phyloP scores from a whole-genome alignment of 2,329 filamentous ascomycete genomes.

The Massarina eburnea region DNA sequence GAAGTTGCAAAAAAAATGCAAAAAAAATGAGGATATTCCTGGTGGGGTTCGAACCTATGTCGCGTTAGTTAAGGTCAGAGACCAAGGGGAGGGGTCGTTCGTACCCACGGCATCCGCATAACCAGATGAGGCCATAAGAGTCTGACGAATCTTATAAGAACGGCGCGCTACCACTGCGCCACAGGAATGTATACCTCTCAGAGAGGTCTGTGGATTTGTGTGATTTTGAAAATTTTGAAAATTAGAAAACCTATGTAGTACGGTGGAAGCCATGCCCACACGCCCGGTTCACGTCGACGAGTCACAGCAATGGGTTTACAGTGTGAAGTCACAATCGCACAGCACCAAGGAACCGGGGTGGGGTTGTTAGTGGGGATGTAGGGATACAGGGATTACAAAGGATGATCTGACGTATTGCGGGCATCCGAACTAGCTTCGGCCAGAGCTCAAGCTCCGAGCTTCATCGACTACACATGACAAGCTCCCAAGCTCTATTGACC shows the following conservation, averaged over 20 bases:
- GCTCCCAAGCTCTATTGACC: background rate
- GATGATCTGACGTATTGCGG: background rate
- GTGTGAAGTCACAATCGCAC: too few relatives aligned
- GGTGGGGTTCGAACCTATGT: slow-evolving; percentile 40
- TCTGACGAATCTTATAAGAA: slow-evolving; percentile 44
- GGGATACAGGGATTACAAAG: too few relatives aligned
- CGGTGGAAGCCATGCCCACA: too few relatives aligned
- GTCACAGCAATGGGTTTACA: too few relatives aligned
- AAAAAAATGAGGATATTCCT: slow-evolving; percentile 17
- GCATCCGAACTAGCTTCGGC: background rate
- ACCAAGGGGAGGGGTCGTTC: too few relatives aligned
- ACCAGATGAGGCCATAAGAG: slow-evolving; percentile 28
- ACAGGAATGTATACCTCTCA: slow-evolving; percentile 18
- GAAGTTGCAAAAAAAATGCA: background rate
- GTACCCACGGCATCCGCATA: slow-evolving; percentile 46
- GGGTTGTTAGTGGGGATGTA: background rate
- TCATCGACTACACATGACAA: background rate
- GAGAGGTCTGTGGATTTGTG: background rate
- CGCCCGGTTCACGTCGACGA: too few relatives aligned
- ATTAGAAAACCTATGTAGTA: background rate
- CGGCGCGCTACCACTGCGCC: slow-evolving; percentile 51
- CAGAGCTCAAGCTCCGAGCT: background rate
- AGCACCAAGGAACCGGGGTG: too few relatives aligned
- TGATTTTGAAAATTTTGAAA: background rate
- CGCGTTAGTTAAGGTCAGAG: too few relatives aligned